Conservation (phyloP, 768 basidiomycete genomes). For the Boletus sp. region DNA sequence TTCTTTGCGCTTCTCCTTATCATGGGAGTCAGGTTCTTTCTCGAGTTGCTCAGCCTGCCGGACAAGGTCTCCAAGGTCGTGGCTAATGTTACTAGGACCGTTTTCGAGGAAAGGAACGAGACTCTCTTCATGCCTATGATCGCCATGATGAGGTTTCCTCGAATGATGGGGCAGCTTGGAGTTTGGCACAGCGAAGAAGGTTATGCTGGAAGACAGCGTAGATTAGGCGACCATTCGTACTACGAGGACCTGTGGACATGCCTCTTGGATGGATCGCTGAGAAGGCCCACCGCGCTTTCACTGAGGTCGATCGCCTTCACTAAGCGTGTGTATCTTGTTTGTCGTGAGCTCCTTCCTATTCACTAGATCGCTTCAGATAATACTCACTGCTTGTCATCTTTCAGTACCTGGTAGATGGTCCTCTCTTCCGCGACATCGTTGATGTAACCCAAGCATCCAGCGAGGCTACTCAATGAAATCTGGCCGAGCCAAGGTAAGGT, state of each 20-base stretch:
- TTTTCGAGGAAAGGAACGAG: background rate
- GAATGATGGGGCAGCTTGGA: background rate
- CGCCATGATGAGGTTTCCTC: background rate
- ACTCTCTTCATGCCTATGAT: background rate
- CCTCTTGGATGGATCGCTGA: slow-evolving; percentile 13
- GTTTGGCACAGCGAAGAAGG: slow-evolving; percentile 15
- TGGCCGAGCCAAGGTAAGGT: slow-evolving; percentile 26
- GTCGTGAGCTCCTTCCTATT: background rate
- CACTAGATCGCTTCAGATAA: background rate
- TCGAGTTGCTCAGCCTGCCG: slow-evolving; percentile 37
- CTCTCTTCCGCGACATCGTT: background rate
- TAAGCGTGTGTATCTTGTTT: slow-evolving; percentile 12
- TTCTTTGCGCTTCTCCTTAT: slow-evolving; percentile 51
- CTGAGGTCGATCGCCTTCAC: slow-evolving; percentile 15
- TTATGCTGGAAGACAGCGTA: slow-evolving; percentile 1
- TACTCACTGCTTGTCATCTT: slow-evolving; percentile 10
- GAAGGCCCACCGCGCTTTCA: slow-evolving; percentile 10
- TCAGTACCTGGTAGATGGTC: slow-evolving; percentile 14
- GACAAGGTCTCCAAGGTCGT: slow-evolving; percentile 8
- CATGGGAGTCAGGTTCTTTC: slow-evolving; percentile 39
- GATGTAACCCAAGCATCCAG: slow-evolving; percentile 3
- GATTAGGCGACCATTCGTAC: background rate
- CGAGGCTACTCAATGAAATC: slow-evolving; percentile 13
- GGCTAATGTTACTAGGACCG: background rate
- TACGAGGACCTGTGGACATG: background rate